Evolutionary conservation across 2,329 filamentous ascomycete species (phyloP).

Genomic region (Botrytis porri): DNA sequence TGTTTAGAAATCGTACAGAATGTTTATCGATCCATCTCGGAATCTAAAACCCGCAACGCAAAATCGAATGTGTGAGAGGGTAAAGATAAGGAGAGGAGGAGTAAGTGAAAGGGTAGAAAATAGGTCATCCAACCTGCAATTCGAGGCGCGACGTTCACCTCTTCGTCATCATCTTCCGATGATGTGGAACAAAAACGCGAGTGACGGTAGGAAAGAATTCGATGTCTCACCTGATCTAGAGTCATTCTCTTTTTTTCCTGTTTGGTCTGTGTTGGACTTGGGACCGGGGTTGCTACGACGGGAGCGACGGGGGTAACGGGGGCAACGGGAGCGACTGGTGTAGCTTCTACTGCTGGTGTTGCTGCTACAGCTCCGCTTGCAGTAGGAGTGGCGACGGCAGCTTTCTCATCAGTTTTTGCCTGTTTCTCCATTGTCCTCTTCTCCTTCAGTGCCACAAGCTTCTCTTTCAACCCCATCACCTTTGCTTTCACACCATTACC

Average conservation of each 20-base stretch:
- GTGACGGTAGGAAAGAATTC: conserved; percentile 11
- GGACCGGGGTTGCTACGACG: neutral
- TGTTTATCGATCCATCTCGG: neutral
- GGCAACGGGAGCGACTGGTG: neutral
- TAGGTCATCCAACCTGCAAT: conserved; percentile 17
- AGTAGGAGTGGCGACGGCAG: neutral
- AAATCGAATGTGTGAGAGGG: conserved; percentile 2
- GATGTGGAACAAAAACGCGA: neutral
- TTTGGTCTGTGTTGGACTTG: neutral
- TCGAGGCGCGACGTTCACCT: neutral
- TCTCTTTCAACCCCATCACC: conserved; percentile 5
- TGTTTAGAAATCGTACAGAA: neutral
- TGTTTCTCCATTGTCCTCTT: neutral
- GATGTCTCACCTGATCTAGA: conserved; percentile 19
- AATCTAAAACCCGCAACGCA: neutral
- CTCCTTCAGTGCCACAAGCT: conserved; percentile 7
- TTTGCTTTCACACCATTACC: neutral
- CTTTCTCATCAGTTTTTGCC: neutral
- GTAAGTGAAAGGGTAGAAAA: conserved; percentile 11
- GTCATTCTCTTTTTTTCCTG: conserved; percentile 17
- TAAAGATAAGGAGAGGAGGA: neutral
- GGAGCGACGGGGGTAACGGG: neutral
- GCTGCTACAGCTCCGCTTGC: neutral
- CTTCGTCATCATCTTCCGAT: conserved; percentile 1
- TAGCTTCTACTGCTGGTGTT: neutral